A percentile compares a stretch with the other conserved stretches of the same genome.
Evolutionary conservation across 768 basidiomycete species (phyloP).

Genomic region (Boletus bicolor): DNA sequence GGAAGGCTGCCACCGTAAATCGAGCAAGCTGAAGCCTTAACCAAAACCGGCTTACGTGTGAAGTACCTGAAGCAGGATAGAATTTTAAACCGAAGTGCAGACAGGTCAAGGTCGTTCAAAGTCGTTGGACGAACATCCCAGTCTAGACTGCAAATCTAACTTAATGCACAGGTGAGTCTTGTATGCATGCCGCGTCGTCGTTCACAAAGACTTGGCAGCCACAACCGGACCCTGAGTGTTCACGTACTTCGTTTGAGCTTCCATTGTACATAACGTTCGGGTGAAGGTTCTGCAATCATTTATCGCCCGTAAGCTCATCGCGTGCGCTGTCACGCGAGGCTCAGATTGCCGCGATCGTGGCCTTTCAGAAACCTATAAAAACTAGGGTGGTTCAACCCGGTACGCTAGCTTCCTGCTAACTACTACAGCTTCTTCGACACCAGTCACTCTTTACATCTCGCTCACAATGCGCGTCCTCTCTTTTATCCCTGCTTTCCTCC

Average conservation of each 20-base stretch:
- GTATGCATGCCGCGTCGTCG: not conserved
- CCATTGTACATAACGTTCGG: not conserved
- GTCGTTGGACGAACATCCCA: not conserved
- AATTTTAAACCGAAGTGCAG: not conserved
- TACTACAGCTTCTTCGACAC: not conserved
- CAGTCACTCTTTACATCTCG: conserved; percentile 14
- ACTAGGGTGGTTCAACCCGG: not conserved
- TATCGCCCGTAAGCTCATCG: too few species aligned
- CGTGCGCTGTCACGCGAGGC: too few species aligned
- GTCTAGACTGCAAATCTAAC: too few species aligned
- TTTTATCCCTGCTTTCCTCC: conserved; percentile 19
- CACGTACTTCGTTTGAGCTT: not conserved
- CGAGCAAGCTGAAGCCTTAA: too few species aligned
- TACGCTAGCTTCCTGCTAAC: not conserved
- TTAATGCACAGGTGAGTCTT: too few species aligned
- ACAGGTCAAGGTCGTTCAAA: not conserved
- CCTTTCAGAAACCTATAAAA: conserved; percentile 4
- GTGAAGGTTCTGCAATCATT: not conserved
- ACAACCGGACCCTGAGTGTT: not conserved
- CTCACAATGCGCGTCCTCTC: conserved; percentile 27
- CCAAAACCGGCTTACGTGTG: not conserved
- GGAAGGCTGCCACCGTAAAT: too few species aligned
- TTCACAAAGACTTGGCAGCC: not conserved
- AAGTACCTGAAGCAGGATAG: not conserved
- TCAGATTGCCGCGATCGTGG: not conserved